phyloP scores from a whole-genome alignment of 208 protist genomes.

The Phytomonas francai region DNA sequence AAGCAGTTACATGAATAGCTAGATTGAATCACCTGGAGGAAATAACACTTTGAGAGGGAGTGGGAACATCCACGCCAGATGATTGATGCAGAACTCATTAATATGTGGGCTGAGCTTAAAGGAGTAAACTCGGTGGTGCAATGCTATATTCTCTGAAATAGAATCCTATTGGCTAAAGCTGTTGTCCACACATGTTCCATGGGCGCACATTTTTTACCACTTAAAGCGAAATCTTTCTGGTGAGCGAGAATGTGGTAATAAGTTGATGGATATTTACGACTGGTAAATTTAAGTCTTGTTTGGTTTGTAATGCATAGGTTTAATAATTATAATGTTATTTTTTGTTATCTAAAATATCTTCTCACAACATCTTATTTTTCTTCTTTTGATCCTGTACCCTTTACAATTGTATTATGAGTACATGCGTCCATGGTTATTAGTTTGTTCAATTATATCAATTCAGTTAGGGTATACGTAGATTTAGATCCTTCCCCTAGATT shows the following conservation, averaged over 20 bases:
- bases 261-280: background rate
- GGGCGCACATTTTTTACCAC: background rate
- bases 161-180: slow-evolving; percentile 1
- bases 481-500: background rate
- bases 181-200: background rate
- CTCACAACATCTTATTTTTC: background rate
- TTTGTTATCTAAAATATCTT: background rate
- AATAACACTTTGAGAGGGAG: slow-evolving; percentile 19
- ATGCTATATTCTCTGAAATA: background rate
- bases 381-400: background rate
- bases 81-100: background rate
- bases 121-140: background rate
- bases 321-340: background rate
- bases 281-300: background rate
- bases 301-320: background rate
- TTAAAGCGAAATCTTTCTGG: background rate
- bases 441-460: background rate
- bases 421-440: background rate
- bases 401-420: background rate
- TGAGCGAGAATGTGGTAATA: background rate
- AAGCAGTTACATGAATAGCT: slow-evolving; percentile 35
- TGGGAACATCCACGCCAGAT: slow-evolving; percentile 11
- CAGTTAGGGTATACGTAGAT: background rate
- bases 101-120: background rate
- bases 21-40: slow-evolving; percentile 28